Evolutionary conservation across 768 basidiomycete species (phyloP), one percentile per base, ranked within the genome.

Genomic region (Piloderma croceum): DNA sequence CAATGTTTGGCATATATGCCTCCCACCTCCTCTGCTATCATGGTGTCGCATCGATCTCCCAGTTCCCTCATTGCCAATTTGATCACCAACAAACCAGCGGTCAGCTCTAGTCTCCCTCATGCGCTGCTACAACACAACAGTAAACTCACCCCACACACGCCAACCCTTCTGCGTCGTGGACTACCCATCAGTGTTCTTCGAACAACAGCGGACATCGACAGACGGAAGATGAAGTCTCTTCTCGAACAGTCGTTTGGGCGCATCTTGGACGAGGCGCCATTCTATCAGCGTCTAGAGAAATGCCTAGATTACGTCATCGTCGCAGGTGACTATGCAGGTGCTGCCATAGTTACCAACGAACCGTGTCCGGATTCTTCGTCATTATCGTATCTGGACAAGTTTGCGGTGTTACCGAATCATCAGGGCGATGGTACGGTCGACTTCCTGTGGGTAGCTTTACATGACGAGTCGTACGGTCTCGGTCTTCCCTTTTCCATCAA

Each of bases 391-490:
- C 79, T 99, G 35, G 96, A 99, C 73, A 99, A 99, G 65, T 99
- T 99, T 59, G 94, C 93, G 12, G 92, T 99, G 29, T 72, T 93
- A 27, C 96, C 96, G 3, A 81, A 73, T 44, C 81, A 97, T 56
- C 96, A 99, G 62, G 96, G 96, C 17, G 94, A 98, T 54, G 96
- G 96, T 13, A 98, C 96, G 1, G 96, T 98, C 43, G 96, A 99
- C 66, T 99, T 99, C 68, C 69, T 99, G 25, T 99, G 96, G 96
- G 94, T 97, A 31, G 93, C 93, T 12, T 67, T 99, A 36, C 91
- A 98, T 51, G 96, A 99, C 61, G 96, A 99, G 64, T 90, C 96
- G 7, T 99, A 94, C 53, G 96, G 96, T 17, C 77, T 97, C 13
- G 96, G 96, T 1, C 77, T 93, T 37, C 82, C 87, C 7, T 93